Conservation (phyloP, 805 yeast genomes). For the Lipomyces lipofer region DNA sequence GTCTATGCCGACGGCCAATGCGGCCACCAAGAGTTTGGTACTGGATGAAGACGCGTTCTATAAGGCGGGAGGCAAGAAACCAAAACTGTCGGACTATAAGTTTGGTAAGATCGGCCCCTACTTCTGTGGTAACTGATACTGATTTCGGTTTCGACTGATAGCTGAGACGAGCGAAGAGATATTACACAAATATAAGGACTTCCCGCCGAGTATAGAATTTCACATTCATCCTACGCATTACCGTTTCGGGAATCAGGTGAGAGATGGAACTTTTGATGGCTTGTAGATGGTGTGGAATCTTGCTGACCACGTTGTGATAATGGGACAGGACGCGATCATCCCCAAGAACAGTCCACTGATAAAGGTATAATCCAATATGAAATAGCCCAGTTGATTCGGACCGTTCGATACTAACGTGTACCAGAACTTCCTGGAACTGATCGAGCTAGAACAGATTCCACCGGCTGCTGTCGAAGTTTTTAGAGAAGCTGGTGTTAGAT, state of each 20-base stretch:
- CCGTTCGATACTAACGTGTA: background rate
- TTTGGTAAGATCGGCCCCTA: constrained; percentile 15
- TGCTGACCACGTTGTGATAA: background rate
- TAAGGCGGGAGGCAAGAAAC: constrained; percentile 4
- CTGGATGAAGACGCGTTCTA: constrained; percentile 17
- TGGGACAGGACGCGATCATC: constrained; percentile 66
- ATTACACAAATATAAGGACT: constrained; percentile 70
- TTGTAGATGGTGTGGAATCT: background rate
- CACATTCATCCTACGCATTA: constrained; percentile 91
- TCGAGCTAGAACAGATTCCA: constrained; percentile 81
- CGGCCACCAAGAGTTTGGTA: background rate
- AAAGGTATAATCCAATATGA: constrained; percentile 48
- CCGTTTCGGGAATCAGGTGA: constrained; percentile 78
- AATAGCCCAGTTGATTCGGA: too few species aligned
- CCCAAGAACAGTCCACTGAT: constrained; percentile 77
- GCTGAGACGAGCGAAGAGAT: constrained; percentile 73
- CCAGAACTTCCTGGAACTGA: constrained; percentile 65
- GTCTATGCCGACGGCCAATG: background rate
- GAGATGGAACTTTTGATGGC: too few species aligned
- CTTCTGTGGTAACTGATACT: background rate
- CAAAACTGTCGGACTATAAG: constrained; percentile 15
- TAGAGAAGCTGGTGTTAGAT: constrained; percentile 77
- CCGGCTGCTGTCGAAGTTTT: constrained; percentile 86
- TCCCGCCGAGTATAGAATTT: constrained; percentile 79
- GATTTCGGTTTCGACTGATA: too few species aligned